Evolutionary conservation across 768 basidiomycete genomes (phyloP).

Genomic region (Baorangia bicolor): DNA sequence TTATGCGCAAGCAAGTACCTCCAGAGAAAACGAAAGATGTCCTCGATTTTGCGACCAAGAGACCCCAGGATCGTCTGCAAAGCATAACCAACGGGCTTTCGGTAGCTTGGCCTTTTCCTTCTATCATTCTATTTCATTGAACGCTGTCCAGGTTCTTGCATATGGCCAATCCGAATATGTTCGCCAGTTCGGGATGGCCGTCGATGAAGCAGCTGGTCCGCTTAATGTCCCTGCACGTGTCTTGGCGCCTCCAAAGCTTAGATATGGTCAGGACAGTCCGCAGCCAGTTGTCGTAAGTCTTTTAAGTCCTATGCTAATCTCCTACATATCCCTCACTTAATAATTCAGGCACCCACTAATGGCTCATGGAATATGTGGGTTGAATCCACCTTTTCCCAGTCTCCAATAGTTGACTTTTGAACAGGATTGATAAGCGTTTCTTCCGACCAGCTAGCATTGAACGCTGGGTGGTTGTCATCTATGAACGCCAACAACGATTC

Average conservation of each 20-base stretch:
- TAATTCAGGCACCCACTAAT: slow-evolving; percentile 52
- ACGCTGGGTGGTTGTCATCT: slow-evolving; percentile 65
- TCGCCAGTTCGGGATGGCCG: slow-evolving; percentile 67
- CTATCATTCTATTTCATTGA: not conserved
- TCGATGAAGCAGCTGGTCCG: slow-evolving; percentile 50
- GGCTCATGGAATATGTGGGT: slow-evolving; percentile 80
- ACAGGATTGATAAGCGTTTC: slow-evolving; percentile 72
- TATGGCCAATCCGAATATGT: slow-evolving; percentile 79
- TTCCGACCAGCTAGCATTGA: slow-evolving; percentile 52
- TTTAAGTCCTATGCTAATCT: not conserved
- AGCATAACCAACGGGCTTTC: slow-evolving; percentile 55
- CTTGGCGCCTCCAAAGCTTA: slow-evolving; percentile 60
- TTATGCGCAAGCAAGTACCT: slow-evolving; percentile 71
- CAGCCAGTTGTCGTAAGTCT: slow-evolving; percentile 55
- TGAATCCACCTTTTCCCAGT: not conserved
- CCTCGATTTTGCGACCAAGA: slow-evolving; percentile 66
- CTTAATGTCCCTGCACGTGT: slow-evolving; percentile 62
- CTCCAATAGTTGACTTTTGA: slow-evolving; percentile 3
- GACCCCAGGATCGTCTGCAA: slow-evolving; percentile 53
- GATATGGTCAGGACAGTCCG: slow-evolving; percentile 58
- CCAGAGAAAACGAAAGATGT: slow-evolving; percentile 63
- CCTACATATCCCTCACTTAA: not conserved
- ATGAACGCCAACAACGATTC: slow-evolving; percentile 63
- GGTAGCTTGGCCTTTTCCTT: slow-evolving; percentile 31
- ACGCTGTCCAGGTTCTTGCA: slow-evolving; percentile 46